Percentiles rank a stretch among this genome's conserved stretches.
These are phyloP conservation scores for Trichoderma hamatum DNA, from an alignment of 2,329 filamentous ascomycete genomes.

Conservation along the genomic window DNA sequence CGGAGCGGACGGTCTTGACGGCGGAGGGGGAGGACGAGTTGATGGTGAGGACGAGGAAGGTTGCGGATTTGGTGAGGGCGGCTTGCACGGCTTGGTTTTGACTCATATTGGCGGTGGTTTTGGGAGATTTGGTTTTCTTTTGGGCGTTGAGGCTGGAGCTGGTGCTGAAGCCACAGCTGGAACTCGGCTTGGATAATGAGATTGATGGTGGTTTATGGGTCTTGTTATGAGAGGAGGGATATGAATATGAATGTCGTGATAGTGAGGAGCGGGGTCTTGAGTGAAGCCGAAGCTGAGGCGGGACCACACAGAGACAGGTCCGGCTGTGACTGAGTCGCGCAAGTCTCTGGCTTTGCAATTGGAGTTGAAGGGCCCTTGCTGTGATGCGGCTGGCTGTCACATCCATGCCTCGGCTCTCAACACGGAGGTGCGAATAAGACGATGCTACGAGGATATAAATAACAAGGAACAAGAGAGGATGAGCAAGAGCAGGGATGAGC, in stretches of 20 bases:
- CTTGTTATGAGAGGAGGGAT: neutral
- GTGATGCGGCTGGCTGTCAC: constrained; percentile 1
- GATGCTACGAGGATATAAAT: neutral
- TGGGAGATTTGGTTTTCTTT: neutral
- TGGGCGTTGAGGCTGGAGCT: neutral
- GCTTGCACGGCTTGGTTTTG: constrained; percentile 44
- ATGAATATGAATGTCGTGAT: neutral
- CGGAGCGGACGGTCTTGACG: constrained; percentile 47
- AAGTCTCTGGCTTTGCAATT: constrained; percentile 9
- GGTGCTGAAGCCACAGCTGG: neutral
- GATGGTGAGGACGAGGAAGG: constrained; percentile 55
- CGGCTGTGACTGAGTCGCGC: neutral
- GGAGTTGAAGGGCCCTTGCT: neutral
- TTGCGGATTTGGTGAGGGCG: constrained; percentile 55
- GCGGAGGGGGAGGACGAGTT: constrained; percentile 38
- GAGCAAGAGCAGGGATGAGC: neutral
- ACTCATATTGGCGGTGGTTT: constrained; percentile 7
- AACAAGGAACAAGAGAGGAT: neutral
- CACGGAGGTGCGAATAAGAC: neutral
- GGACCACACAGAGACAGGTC: neutral
- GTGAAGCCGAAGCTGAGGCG: neutral
- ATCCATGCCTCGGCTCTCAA: constrained; percentile 10
- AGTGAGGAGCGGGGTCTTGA: constrained; percentile 4
- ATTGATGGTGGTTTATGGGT: neutral
- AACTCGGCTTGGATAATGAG: neutral